Evolutionary conservation across 179 eudicot genomes (phyloP).

Genomic region (Sideroxylon spinosum): DNA sequence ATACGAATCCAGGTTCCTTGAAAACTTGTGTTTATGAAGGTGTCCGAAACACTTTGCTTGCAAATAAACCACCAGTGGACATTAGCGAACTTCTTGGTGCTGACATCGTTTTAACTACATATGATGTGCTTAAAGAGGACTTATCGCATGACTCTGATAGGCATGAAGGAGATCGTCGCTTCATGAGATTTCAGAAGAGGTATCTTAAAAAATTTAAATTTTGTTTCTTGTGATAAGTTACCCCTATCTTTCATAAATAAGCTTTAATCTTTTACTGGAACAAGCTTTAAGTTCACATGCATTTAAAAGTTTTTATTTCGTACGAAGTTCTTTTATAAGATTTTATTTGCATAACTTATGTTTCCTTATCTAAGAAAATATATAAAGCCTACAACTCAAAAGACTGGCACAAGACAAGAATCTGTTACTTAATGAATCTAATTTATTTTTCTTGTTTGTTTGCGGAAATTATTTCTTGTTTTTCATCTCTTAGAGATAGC

Average conservation of each 20-base stretch:
- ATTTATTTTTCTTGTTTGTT: not conserved
- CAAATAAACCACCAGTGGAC: slow-evolving; percentile 41
- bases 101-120: slow-evolving; percentile 89
- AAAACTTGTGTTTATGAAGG: slow-evolving; percentile 82
- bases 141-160: slow-evolving; percentile 92
- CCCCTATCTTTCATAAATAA: not conserved
- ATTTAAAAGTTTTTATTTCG: not conserved
- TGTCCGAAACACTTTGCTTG: slow-evolving; percentile 51
- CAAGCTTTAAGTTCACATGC: not conserved
- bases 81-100: slow-evolving; percentile 62
- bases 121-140: slow-evolving; percentile 87
- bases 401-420: not conserved
- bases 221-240: not conserved
- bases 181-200: slow-evolving; percentile 89
- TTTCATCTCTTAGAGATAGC: not conserved
- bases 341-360: not conserved
- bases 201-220: slow-evolving; percentile 18
- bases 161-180: slow-evolving; percentile 91
- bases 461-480: not conserved
- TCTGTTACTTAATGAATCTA: not conserved
- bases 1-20: slow-evolving; percentile 85
- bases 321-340: not conserved
- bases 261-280: not conserved
- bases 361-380: not conserved
- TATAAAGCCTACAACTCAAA: not conserved